Base-by-base conservation (phyloP, 805 yeast genomes). In the Barnettozyma salicaria region DNA sequence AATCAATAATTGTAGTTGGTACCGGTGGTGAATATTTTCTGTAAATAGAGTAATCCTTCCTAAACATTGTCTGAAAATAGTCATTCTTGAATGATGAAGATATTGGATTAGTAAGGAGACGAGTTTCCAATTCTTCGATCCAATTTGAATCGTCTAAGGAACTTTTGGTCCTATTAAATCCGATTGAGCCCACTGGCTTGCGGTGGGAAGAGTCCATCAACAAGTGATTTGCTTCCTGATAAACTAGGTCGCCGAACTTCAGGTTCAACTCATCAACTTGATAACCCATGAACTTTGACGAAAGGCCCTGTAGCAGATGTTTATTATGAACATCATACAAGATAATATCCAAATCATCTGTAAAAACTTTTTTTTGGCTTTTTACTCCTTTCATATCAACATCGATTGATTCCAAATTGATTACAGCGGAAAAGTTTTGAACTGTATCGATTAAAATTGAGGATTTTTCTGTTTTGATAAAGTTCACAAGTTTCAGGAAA, bases 1-100 rank as follows among this genome's bases (percentile, higher is more conserved):
- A 55, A 59, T 90, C 96, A n/a, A 87, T 71, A 3, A 84, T 60
- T 34, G 76, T 63, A 0, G 76, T 73, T 2, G 67, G 63, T 4
- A 62, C 53, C n/a, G 64, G 62, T 9, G 74, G 76, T 2, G 75
- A 56, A 33, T 56, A 56, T 18, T 38, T 44, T 33, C 49, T 50
- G 7, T 54, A 43, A 21, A 67, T 59, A 1, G 69, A 61, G 47
- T 68, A 65, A 10, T 19, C 13, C 3, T 36, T 27, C 8, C 49
- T 56, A 20, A 58, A 42, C 5, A 53, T 17, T 8, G 49, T 41
- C 18, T 47, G 49, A 8, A 67, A 46, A n/a, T 67, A 61, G 43
- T 73, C 78, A 36, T 65, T 56, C 19, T 67, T 55, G 13, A 68
- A 44, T 2, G 65, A 61, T 20, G 64, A 60, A 11, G 66, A 58